Conservation (phyloP, 1,284 basidiomycete genomes). For the Mrakiaceae sp. region DNA sequence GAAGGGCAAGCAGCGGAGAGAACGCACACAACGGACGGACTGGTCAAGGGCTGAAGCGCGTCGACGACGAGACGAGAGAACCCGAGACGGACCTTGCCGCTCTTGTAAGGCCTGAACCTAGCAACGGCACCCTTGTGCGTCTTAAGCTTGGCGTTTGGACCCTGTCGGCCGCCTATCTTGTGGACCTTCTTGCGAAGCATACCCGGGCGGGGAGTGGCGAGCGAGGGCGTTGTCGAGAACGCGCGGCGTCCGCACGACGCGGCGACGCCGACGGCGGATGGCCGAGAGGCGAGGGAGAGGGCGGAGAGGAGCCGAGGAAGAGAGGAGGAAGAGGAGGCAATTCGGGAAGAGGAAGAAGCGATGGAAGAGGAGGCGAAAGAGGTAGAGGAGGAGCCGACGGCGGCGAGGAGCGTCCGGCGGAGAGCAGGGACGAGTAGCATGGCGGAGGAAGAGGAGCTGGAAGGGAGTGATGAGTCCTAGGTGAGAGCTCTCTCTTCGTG, state of each 20-base stretch:
- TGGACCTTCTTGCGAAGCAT: neutral
- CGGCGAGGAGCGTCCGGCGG: neutral
- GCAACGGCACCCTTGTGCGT: slow-evolving; percentile 6
- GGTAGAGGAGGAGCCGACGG: neutral
- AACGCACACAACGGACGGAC: neutral
- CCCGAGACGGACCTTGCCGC: slow-evolving; percentile 1
- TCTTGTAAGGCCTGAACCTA: slow-evolving; percentile 15
- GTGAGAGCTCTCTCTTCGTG: too few species aligned
- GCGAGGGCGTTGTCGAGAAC: neutral
- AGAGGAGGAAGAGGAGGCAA: neutral
- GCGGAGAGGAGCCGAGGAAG: neutral
- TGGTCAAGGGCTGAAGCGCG: neutral
- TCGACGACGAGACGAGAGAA: neutral
- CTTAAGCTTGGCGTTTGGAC: neutral
- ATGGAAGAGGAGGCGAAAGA: neutral
- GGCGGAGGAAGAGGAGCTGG: neutral
- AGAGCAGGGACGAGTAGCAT: neutral
- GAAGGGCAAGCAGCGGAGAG: too few species aligned
- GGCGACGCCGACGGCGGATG: neutral
- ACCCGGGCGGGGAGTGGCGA: neutral
- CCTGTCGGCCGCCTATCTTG: neutral
- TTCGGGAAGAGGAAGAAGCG: neutral
- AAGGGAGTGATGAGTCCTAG: too few species aligned
- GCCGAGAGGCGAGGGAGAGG: neutral
- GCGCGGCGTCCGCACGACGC: neutral